Evolutionary conservation across 495 filamentous ascomycete species (phyloP).

Genomic region (Talaromyces nanjingensis): DNA sequence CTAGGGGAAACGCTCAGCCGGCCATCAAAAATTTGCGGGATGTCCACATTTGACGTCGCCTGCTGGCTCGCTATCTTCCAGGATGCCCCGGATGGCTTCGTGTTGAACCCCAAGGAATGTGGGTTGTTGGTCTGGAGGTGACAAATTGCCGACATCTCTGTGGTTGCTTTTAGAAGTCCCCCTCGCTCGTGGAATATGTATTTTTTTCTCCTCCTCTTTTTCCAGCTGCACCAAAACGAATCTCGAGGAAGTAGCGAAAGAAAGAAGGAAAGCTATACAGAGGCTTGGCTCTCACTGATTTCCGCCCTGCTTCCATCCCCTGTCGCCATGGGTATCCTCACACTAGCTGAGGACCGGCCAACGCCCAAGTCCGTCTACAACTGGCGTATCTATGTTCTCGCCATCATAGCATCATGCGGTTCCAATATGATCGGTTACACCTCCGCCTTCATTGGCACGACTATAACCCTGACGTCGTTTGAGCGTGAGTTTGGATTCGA

Average conservation of each 20-base stretch:
- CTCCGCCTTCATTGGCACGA: conserved; percentile 64
- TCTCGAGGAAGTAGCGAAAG: neutral
- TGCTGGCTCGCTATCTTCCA: neutral
- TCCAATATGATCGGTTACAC: conserved; percentile 70
- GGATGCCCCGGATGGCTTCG: neutral
- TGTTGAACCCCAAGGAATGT: neutral
- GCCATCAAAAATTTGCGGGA: neutral
- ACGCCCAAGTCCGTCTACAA: conserved; percentile 66
- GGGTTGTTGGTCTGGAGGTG: neutral
- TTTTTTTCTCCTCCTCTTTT: neutral
- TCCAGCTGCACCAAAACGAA: neutral
- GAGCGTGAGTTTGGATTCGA: conserved; percentile 48
- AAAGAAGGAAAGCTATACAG: neutral
- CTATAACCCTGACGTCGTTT: conserved; percentile 56
- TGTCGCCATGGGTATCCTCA: conserved; percentile 48
- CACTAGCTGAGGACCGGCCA: conserved; percentile 56
- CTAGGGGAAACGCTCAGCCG: neutral
- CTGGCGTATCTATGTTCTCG: conserved; percentile 61
- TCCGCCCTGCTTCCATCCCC: neutral
- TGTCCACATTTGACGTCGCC: neutral
- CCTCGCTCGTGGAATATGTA: neutral
- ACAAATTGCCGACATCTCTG: neutral
- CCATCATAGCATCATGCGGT: conserved; percentile 58
- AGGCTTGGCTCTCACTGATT: neutral
- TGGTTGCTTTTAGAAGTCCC: neutral